phyloP scores from a whole-genome alignment of 352 stramenopile species.

The Phytophthora chlamydospora region DNA sequence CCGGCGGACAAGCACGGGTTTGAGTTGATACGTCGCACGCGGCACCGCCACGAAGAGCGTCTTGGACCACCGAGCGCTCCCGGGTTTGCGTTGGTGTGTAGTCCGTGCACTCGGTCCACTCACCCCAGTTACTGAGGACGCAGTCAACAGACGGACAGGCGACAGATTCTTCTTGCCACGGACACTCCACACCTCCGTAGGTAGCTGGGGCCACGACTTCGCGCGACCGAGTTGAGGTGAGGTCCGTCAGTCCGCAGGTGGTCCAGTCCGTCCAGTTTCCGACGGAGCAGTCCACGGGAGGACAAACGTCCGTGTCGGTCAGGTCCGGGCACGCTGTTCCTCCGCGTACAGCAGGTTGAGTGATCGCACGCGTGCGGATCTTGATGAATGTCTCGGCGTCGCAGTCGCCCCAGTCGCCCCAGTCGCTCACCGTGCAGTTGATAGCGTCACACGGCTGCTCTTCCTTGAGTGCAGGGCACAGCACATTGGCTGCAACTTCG shows the following conservation, averaged over 20 bases:
- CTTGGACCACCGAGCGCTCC: slow-evolving; percentile 41
- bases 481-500: slow-evolving; percentile 13
- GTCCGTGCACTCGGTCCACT: slow-evolving; percentile 54
- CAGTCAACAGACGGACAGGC: slow-evolving; percentile 62
- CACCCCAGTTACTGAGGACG: slow-evolving; percentile 36
- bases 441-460: slow-evolving; percentile 50
- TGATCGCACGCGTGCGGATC: slow-evolving; percentile 45
- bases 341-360: slow-evolving; percentile 41
- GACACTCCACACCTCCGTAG: slow-evolving; percentile 43
- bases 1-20: slow-evolving; percentile 39
- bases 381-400: slow-evolving; percentile 42
- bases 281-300: slow-evolving; percentile 41
- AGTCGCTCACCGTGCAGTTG: slow-evolving; percentile 60
- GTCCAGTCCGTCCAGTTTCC: slow-evolving; percentile 49
- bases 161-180: slow-evolving; percentile 29
- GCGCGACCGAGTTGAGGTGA: slow-evolving; percentile 38
- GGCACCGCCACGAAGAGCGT: slow-evolving; percentile 43
- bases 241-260: slow-evolving; percentile 32
- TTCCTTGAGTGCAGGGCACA: slow-evolving; percentile 50
- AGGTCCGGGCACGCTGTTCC: slow-evolving; percentile 51
- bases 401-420: slow-evolving; percentile 54
- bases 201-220: slow-evolving; percentile 21
- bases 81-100: slow-evolving; percentile 52
- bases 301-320: slow-evolving; percentile 42
- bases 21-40: slow-evolving; percentile 37